Percentiles rank a stretch among this genome's conserved stretches.
phyloP scores from a whole-genome alignment of 306 rosid genomes.

The Prinsepia uniflora region DNA sequence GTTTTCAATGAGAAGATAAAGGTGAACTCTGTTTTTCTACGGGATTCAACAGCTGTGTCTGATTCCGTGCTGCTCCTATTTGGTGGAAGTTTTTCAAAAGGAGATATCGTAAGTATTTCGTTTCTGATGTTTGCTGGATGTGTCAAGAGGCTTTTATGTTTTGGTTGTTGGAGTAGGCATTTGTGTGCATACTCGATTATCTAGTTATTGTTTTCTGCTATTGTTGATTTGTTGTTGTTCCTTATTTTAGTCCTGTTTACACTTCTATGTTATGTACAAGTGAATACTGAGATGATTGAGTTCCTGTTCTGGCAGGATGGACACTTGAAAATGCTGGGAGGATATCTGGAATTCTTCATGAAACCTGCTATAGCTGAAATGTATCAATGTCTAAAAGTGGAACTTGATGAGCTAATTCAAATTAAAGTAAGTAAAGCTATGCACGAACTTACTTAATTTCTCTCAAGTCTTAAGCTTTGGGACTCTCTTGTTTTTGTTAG shows the following conservation, averaged over 20 bases:
- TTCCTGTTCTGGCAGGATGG: slow-evolving; percentile 60
- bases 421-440: slow-evolving; percentile 55
- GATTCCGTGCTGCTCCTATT: slow-evolving; percentile 82
- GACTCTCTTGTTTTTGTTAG: slow-evolving; percentile 13
- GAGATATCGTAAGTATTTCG: slow-evolving; percentile 54
- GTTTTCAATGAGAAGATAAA: slow-evolving; percentile 93
- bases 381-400: slow-evolving; percentile 57
- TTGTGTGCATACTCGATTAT: not conserved
- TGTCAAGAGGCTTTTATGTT: slow-evolving; percentile 3
- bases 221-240: not conserved
- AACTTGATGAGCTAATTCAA: slow-evolving; percentile 80
- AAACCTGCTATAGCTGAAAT: slow-evolving; percentile 68
- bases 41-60: slow-evolving; percentile 89
- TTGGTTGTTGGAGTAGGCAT: slow-evolving; percentile 3
- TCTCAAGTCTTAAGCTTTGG: not conserved
- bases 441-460: not conserved
- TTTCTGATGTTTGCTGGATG: not conserved
- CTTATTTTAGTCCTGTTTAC: not conserved
- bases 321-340: slow-evolving; percentile 89
- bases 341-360: slow-evolving; percentile 90
- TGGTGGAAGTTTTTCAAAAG: slow-evolving; percentile 79
- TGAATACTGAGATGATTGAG: not conserved
- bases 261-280: not conserved
- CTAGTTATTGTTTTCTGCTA: not conserved
- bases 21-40: slow-evolving; percentile 94